Evolutionary conservation across 345 rosid genomes (phyloP).

Genomic region (Pistacia atlantica): DNA sequence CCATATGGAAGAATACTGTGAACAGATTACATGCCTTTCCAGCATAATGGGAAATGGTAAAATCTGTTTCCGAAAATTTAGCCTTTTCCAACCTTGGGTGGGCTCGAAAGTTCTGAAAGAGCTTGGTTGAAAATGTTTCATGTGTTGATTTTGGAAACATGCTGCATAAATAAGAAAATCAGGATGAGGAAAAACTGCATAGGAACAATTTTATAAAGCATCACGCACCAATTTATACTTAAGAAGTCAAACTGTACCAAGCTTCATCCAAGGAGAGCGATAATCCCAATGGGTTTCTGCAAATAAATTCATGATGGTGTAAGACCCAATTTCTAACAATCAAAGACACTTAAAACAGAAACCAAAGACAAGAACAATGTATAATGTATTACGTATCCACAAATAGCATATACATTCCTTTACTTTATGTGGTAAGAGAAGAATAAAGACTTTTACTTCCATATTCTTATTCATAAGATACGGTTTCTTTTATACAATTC

Average conservation of each 20-base stretch:
- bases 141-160: slow-evolving; percentile 98
- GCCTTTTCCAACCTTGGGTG: slow-evolving; percentile 83
- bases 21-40: slow-evolving; percentile 75
- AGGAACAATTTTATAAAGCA: slow-evolving; percentile 21
- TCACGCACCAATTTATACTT: slow-evolving; percentile 48
- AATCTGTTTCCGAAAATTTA: slow-evolving; percentile 95
- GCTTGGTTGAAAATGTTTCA: slow-evolving; percentile 79
- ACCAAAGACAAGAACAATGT: slow-evolving; percentile 2
- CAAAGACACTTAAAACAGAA: slow-evolving; percentile 20
- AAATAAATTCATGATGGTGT: slow-evolving; percentile 27
- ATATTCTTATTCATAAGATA: not conserved
- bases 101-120: slow-evolving; percentile 68
- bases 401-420: not conserved
- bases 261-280: slow-evolving; percentile 98
- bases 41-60: slow-evolving; percentile 91
- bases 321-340: slow-evolving; percentile 14
- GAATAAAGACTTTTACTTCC: not conserved
- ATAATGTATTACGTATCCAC: not conserved
- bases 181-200: slow-evolving; percentile 50
- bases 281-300: slow-evolving; percentile 98
- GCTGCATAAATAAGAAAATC: slow-evolving; percentile 63
- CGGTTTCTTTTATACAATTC: not conserved
- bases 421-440: not conserved
- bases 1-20: slow-evolving; percentile 19
- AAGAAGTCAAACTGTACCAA: slow-evolving; percentile 67